Conservation (phyloP, 257 asterid species). For the Solanum chiquidenum region DNA sequence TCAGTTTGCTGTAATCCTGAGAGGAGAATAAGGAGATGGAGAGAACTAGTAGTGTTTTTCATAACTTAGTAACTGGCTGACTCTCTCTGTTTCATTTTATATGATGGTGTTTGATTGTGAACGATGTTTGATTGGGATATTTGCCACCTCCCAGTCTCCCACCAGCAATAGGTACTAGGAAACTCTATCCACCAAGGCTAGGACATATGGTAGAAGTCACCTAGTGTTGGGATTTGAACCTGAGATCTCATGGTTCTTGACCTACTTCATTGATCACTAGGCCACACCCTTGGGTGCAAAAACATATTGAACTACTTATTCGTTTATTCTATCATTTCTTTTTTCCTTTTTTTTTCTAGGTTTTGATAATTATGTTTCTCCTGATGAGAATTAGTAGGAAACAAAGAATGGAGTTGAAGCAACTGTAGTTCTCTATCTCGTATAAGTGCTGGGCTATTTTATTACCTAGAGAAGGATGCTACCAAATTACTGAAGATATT, state of each 20-base stretch:
- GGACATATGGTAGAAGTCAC: neutral
- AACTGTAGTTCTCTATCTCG: too few relatives aligned
- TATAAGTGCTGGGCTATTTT: too few relatives aligned
- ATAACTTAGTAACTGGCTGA: neutral
- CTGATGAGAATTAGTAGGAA: too few relatives aligned
- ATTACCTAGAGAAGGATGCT: too few relatives aligned
- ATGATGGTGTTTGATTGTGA: neutral
- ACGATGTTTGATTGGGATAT: neutral
- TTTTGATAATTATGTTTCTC: too few relatives aligned
- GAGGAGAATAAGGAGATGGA: neutral
- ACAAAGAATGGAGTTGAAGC: too few relatives aligned
- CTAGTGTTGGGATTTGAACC: neutral
- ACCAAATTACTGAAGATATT: too few relatives aligned
- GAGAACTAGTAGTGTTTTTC: neutral
- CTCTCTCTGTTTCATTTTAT: neutral
- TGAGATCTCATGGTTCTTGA: neutral
- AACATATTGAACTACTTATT: neutral
- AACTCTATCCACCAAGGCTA: neutral
- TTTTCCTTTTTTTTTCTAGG: too few relatives aligned
- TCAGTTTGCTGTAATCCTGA: neutral
- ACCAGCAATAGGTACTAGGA: neutral
- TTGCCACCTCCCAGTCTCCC: neutral
- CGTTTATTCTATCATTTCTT: neutral
- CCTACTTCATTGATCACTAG: neutral
- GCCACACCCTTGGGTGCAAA: neutral